Conservation (phyloP, 1,284 basidiomycete species). For the Heimioporus punctisporus region DNA sequence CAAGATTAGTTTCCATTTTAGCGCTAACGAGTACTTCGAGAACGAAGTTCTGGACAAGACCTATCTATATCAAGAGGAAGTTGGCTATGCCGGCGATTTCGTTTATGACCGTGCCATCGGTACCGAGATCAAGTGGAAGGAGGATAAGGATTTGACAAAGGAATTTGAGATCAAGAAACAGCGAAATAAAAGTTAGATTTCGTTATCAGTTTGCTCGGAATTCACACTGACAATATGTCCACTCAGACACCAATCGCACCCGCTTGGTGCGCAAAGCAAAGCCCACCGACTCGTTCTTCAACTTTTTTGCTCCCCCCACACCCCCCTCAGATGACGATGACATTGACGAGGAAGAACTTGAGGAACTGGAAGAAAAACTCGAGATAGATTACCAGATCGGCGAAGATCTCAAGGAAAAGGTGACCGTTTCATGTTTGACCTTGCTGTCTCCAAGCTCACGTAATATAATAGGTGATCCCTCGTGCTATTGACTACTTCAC, state of each 20-base stretch:
- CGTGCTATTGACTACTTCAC: conserved; percentile 97
- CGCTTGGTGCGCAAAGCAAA: conserved; percentile 90
- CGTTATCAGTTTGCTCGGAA: conserved; percentile 2
- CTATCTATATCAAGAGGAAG: conserved; percentile 94
- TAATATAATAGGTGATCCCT: conserved; percentile 75
- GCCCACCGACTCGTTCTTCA: conserved; percentile 95
- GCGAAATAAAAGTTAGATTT: conserved; percentile 88
- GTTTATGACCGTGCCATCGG: conserved; percentile 95
- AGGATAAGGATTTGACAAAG: conserved; percentile 97
- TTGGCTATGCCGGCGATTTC: conserved; percentile 95
- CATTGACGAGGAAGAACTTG: conserved; percentile 84
- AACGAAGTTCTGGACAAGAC: conserved; percentile 90
- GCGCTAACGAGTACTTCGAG: conserved; percentile 87
- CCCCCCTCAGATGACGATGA: conserved; percentile 77
- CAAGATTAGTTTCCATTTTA: conserved; percentile 88
- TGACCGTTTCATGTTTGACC: conserved; percentile 29
- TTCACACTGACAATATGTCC: conserved; percentile 5
- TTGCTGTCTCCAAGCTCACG: conserved; percentile 8
- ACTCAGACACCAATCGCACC: conserved; percentile 88
- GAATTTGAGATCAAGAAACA: conserved; percentile 99
- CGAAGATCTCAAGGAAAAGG: conserved; percentile 98
- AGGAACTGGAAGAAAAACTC: conserved; percentile 90
- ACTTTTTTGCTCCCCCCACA: conserved; percentile 92
- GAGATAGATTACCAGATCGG: conserved; percentile 99
- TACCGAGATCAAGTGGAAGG: conserved; percentile 95